These are phyloP conservation scores for Wickerhamomyces hampshirensis DNA, from an alignment of 805 yeast species.

Conservation along the genomic window DNA sequence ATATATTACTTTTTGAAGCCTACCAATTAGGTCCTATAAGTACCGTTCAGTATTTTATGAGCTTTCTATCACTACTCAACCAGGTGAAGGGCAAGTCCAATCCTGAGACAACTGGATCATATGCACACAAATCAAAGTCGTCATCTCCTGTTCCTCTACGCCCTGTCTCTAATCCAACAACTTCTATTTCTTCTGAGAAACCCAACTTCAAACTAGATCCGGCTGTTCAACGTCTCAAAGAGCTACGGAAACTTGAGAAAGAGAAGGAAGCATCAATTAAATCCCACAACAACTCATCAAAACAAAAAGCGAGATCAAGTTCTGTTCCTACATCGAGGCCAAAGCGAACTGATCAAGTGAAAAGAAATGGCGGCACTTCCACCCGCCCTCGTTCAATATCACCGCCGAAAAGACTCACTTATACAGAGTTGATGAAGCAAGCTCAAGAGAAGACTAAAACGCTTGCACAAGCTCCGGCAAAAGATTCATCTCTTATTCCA, in stretches of 20 bases:
- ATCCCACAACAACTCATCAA: conserved; percentile 2
- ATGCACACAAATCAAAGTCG: conserved; percentile 1
- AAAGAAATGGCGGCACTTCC: conserved; percentile 3
- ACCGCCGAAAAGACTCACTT: conserved; percentile 42
- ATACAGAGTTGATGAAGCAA: conserved; percentile 53
- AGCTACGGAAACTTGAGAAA: conserved; percentile 54
- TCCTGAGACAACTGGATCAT: background rate
- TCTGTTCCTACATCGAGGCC: conserved; percentile 1
- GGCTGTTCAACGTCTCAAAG: conserved; percentile 65
- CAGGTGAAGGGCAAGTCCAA: conserved; percentile 17
- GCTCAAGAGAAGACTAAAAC: conserved; percentile 38
- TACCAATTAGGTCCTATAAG: too few species aligned
- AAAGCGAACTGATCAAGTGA: background rate
- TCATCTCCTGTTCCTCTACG: background rate
- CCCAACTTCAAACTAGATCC: conserved; percentile 56
- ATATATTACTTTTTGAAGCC: too few species aligned
- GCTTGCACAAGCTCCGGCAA: conserved; percentile 9
- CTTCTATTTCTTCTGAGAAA: background rate
- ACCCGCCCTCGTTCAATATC: conserved; percentile 4
- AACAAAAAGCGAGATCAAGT: conserved; percentile 1
- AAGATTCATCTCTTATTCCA: conserved; percentile 16
- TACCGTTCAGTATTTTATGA: too few species aligned
- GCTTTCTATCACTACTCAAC: conserved; percentile 16
- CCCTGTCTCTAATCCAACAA: background rate
- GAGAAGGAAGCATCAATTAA: conserved; percentile 25